Evolutionary conservation across 192 early-diverging fungal species (phyloP), one percentile per base, ranked within the genome.

Genomic region (Paraglomus brasilianum): DNA sequence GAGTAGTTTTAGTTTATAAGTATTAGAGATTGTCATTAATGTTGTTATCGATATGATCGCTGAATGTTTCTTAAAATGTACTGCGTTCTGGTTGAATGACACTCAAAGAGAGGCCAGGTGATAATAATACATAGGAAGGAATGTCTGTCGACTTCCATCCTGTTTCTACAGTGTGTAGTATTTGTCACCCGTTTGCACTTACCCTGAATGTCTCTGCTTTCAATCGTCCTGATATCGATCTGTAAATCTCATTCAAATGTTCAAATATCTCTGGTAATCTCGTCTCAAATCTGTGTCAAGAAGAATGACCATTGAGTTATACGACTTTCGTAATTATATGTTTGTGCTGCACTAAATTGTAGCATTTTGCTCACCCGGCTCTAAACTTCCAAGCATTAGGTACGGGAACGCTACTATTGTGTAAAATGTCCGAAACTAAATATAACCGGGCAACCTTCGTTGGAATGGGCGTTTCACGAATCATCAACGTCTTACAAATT

Each of bases 341-440:
- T 13, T 53, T 30, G 10, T 8, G 13, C 21, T 4, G 11, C 8
- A 21, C 42, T 21, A 22, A 3, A 49, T 17, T 50, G n/a, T n/a
- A 13, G 24, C 5, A 73, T 56, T 3, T 15, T 5, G 65, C 75
- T 71, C 75, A 87, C 66, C 74, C 80, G 15, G 80, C 81, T 42
- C 95, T 79, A 65, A 89, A 89, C 77, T 90, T 86, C 94, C 95
- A 97, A 8, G 89, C 94, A 70, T 91, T 92, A n/a, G 91, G 85
- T 3, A 94, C 80, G 1, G 83, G 83, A 14, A 89, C 83, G 52
- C 87, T 81, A 66, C 90, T 86, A 74, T 96, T 97, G 73, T 92
- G 90, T n/a, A 97, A 81, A 22, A 97, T 86, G 62, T 97, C 95
- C 0, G 89, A 92, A n/a, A 96, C 83, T 13, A 96, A 75, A 66